A percentile compares a stretch with the other conserved stretches of the same genome.
Evolutionary conservation across 768 basidiomycete species (phyloP).

Genomic region (Pleurotus ostreatus): DNA sequence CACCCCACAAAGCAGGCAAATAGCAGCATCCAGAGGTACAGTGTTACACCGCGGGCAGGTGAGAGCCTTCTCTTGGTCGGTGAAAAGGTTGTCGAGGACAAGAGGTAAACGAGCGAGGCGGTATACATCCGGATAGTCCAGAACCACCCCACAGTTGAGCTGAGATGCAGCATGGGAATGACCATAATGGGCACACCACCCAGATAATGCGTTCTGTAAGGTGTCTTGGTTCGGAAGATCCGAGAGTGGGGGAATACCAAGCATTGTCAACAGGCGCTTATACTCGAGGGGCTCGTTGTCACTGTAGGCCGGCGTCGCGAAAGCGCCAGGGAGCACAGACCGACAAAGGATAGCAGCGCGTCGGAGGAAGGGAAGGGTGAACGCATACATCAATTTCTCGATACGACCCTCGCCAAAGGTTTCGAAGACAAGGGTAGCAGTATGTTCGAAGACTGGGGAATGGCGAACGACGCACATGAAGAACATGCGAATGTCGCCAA

Average conservation of each 20-base stretch:
- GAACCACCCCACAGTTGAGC: constrained; percentile 69
- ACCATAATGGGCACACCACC: constrained; percentile 89
- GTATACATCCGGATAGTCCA: constrained; percentile 84
- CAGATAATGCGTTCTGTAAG: constrained; percentile 81
- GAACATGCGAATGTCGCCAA: constrained; percentile 84
- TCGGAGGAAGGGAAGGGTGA: constrained; percentile 90
- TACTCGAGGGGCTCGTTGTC: constrained; percentile 64
- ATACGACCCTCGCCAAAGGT: constrained; percentile 81
- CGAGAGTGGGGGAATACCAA: constrained; percentile 77
- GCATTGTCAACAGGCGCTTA: constrained; percentile 63
- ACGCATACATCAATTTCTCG: constrained; percentile 80
- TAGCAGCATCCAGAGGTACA: constrained; percentile 79
- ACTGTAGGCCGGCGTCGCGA: constrained; percentile 44
- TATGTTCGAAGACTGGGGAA: constrained; percentile 83
- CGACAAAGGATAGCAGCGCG: constrained; percentile 82
- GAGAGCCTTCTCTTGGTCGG: constrained; percentile 67
- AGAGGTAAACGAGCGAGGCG: constrained; percentile 78
- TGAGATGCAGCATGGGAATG: constrained; percentile 77
- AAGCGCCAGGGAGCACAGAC: constrained; percentile 62
- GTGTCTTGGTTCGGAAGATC: constrained; percentile 81
- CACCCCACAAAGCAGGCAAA: constrained; percentile 88
- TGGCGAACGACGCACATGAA: constrained; percentile 90
- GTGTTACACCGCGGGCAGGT: constrained; percentile 75
- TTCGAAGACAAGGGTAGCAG: constrained; percentile 73
- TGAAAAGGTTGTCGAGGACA: constrained; percentile 80